Conservation (phyloP, 1,284 basidiomycete species). For the Anthracocystis panici-leucophaei region DNA sequence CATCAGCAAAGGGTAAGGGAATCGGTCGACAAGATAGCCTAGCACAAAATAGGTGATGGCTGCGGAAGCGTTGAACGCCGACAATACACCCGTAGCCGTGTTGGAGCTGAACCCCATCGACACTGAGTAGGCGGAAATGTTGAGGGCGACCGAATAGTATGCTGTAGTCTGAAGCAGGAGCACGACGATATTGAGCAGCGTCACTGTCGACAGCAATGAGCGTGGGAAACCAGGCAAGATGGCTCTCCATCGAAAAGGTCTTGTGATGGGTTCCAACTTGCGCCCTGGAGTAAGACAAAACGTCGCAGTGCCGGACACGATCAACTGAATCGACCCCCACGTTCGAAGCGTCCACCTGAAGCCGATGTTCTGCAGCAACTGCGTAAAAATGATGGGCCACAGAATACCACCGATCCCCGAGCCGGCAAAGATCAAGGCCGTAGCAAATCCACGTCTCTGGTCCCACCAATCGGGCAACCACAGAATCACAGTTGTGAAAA, state of each 20-base stretch:
- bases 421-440: slow-evolving; percentile 56
- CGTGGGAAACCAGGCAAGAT: slow-evolving; percentile 36
- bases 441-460: slow-evolving; percentile 46
- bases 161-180: slow-evolving; percentile 48
- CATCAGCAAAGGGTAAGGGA: slow-evolving; percentile 54
- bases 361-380: slow-evolving; percentile 40
- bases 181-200: slow-evolving; percentile 27
- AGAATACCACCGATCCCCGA: slow-evolving; percentile 53
- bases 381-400: slow-evolving; percentile 54
- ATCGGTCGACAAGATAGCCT: slow-evolving; percentile 52
- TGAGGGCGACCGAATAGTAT: slow-evolving; percentile 58
- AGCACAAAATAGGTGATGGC: slow-evolving; percentile 51
- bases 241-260: slow-evolving; percentile 26
- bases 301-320: slow-evolving; percentile 40
- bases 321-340: slow-evolving; percentile 39
- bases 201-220: slow-evolving; percentile 20
- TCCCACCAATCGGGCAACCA: slow-evolving; percentile 63
- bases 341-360: slow-evolving; percentile 58
- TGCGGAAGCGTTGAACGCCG: slow-evolving; percentile 59
- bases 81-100: slow-evolving; percentile 54
- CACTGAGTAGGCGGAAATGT: slow-evolving; percentile 52
- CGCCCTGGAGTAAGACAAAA: slow-evolving; percentile 26
- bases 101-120: slow-evolving; percentile 51
- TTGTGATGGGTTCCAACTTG: not conserved
- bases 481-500: slow-evolving; percentile 54